A percentile compares a stretch with the other conserved stretches of the same genome.
Evolutionary conservation across 139 green algal species (phyloP).

Genomic region (Micromonas commoda): DNA sequence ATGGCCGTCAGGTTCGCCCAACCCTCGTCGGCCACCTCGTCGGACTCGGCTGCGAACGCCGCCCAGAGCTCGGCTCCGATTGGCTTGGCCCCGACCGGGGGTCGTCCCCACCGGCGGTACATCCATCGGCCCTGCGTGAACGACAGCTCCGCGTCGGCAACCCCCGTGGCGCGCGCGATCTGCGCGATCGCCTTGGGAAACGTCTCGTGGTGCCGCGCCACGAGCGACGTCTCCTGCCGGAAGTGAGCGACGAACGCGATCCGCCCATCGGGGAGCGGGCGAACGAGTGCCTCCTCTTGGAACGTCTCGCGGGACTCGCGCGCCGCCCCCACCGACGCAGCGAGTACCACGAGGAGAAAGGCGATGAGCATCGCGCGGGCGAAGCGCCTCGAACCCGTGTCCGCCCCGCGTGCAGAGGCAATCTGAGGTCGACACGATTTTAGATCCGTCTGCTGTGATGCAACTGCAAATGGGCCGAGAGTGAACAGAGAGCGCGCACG

Average conservation of each 20-base stretch:
- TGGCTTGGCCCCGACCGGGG: conserved; percentile 18
- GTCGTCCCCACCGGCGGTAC: conserved; percentile 28
- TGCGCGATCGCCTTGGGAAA: neutral
- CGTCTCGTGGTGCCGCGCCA: neutral
- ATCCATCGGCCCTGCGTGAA: conserved; percentile 34
- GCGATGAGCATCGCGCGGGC: too few species aligned
- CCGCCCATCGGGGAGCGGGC: neutral
- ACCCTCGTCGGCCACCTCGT: conserved; percentile 20
- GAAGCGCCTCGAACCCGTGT: too few species aligned
- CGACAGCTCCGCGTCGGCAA: neutral
- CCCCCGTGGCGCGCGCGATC: neutral
- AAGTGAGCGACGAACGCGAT: neutral
- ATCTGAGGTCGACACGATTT: too few species aligned
- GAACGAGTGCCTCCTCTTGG: neutral
- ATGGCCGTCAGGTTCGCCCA: conserved; percentile 40
- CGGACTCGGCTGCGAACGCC: neutral
- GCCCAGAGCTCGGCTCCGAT: conserved; percentile 34
- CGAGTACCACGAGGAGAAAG: too few species aligned
- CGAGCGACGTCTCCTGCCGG: neutral
- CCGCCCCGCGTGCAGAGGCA: too few species aligned
- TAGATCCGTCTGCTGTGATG: too few species aligned
- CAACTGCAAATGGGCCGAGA: too few species aligned
- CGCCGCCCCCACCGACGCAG: too few species aligned
- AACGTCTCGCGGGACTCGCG: neutral
- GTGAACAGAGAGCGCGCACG: too few species aligned